These are phyloP conservation scores for Taxillus chinensis DNA, from an alignment of 164 flowering plant species.

Conservation along the genomic window DNA sequence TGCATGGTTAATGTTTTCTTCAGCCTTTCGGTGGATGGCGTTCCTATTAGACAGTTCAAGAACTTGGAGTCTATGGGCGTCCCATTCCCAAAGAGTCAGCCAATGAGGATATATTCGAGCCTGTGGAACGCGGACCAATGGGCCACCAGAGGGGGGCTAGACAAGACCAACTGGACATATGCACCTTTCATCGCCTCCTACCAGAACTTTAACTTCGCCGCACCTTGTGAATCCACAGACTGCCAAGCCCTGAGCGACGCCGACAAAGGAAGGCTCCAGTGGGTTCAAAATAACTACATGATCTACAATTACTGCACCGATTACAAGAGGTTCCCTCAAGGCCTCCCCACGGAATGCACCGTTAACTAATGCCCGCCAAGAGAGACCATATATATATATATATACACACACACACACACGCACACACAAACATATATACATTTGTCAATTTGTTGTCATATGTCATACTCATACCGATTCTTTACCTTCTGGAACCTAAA, in stretches of 20 bases:
- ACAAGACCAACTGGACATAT: slow-evolving; percentile 40
- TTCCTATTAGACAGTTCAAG: slow-evolving; percentile 21
- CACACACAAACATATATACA: too few relatives aligned
- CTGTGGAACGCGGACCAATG: slow-evolving; percentile 49
- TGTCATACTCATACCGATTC: too few relatives aligned
- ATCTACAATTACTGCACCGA: neutral
- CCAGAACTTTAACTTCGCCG: slow-evolving; percentile 15
- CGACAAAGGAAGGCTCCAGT: slow-evolving; percentile 9
- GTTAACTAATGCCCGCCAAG: too few relatives aligned
- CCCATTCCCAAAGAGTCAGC: slow-evolving; percentile 24
- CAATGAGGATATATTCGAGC: slow-evolving; percentile 32
- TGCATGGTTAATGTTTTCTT: neutral
- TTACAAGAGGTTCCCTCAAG: neutral
- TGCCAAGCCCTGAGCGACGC: slow-evolving; percentile 6
- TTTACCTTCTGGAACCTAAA: too few relatives aligned
- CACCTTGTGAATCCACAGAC: slow-evolving; percentile 11
- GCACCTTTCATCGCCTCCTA: slow-evolving; percentile 29
- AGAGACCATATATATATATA: too few relatives aligned
- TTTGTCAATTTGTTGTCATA: too few relatives aligned
- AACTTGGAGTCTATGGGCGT: slow-evolving; percentile 25
- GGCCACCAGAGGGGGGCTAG: slow-evolving; percentile 47
- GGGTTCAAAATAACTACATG: slow-evolving; percentile 7
- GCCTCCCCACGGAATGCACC: too few relatives aligned
- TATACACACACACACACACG: too few relatives aligned
- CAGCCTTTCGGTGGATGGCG: slow-evolving; percentile 31